These are phyloP conservation scores for Hypoxylon cercidicola DNA, from an alignment of 495 filamentous ascomycete species.

Conservation along the genomic window DNA sequence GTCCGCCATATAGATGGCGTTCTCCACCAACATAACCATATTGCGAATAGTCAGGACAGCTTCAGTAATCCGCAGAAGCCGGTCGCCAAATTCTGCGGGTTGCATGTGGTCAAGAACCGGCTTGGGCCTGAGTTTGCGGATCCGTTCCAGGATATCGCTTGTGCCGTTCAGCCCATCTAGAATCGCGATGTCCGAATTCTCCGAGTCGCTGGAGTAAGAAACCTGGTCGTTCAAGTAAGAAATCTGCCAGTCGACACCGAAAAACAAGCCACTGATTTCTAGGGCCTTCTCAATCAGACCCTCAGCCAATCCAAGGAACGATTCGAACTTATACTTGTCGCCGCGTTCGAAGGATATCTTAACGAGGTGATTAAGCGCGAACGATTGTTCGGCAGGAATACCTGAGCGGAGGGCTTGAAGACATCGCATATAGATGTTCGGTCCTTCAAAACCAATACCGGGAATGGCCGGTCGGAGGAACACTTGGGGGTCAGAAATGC, in stretches of 20 bases:
- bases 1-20: conserved; percentile 81
- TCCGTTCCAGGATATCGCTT: conserved; percentile 74
- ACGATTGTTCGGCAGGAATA: conserved; percentile 83
- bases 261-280: conserved; percentile 77
- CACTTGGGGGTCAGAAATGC: conserved; percentile 41
- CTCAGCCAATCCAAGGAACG: conserved; percentile 89
- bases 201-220: conserved; percentile 69
- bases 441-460: conserved; percentile 68
- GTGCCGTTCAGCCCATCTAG: conserved; percentile 85
- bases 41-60: conserved; percentile 90
- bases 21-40: conserved; percentile 90
- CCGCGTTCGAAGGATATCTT: conserved; percentile 94
- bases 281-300: conserved; percentile 85
- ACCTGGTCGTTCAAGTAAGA: conserved; percentile 74
- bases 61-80: conserved; percentile 81
- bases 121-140: conserved; percentile 62
- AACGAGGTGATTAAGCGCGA: conserved; percentile 89
- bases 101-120: conserved; percentile 77
- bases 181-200: conserved; percentile 60
- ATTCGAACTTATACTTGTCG: conserved; percentile 94
- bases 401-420: conserved; percentile 82
- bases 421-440: conserved; percentile 89
- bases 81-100: conserved; percentile 74
- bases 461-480: conserved; percentile 38
- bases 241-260: conserved; percentile 82